Evolutionary conservation across 139 green algal genomes (phyloP), one percentile per base, ranked within the genome.

Genomic region (Limnomonas spitsbergensis): DNA sequence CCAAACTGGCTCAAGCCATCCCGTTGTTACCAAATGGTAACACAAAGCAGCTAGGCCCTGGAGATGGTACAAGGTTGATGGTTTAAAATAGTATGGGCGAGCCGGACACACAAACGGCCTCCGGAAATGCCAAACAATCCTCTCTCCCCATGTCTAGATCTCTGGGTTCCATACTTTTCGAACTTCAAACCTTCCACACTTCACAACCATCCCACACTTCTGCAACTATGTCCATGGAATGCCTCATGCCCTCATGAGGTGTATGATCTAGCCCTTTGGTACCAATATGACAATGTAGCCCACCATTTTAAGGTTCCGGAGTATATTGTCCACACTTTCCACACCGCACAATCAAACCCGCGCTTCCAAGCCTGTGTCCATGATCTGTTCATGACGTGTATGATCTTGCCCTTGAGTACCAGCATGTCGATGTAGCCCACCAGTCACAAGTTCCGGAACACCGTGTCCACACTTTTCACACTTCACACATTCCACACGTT

Each of bases 401-500:
- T 56, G 53, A 95, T 83, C 84, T 87, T 93, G 14, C 89, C 68
- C 9, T 80, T 35, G 0, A 89, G 89, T 68, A 95, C 79, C 78
- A 93, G 78, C 71, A 94, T 82, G n/a, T 86, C 47, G 40, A 95
- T 92, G 84, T 93, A 91, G 29, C 85, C 84, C 66, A 91, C 61
- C 47, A 89, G 85, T 83, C 84, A 93, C 37, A 85, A 40, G 85
- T 94, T 94, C 39, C 87, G 88, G 79, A 95, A 88, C 90, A 94
- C 94, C 83, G 94, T 95, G 85, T 95, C 91, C 38, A 95, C 90
- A 2, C 92, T 85, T 20, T 84, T 75, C 27, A 38, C n/a, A n/a
- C n/a, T n/a, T n/a, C n/a, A n/a, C n/a, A 71, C 26, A 71, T 71
- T 14, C 20, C 34, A 76, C 32, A 76, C 24, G 37, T 47, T 27